These are phyloP conservation scores for Lagenidium sp. DNA, from an alignment of 352 stramenopile genomes.

Conservation along the genomic window DNA sequence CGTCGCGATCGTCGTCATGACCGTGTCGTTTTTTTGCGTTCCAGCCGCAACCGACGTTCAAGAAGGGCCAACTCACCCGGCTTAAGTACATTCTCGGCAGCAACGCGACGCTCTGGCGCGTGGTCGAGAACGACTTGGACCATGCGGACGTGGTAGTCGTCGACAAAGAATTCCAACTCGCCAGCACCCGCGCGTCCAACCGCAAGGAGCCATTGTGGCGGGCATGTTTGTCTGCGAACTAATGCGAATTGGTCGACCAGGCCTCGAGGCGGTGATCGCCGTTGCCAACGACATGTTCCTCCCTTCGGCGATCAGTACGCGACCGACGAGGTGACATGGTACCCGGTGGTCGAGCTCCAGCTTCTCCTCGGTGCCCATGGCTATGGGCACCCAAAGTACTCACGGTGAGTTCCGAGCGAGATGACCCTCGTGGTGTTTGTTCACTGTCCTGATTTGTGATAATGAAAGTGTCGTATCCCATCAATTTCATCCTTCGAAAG, in stretches of 20 bases:
- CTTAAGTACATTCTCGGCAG: slow-evolving; percentile 65
- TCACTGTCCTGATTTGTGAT: too few relatives aligned
- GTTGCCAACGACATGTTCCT: slow-evolving; percentile 58
- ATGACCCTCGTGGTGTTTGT: too few relatives aligned
- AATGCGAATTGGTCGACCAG: too few relatives aligned
- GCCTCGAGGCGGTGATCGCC: slow-evolving; percentile 45
- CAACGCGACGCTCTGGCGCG: slow-evolving; percentile 58
- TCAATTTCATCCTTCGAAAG: too few relatives aligned
- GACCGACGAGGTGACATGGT: slow-evolving; percentile 37
- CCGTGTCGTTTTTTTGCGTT: slow-evolving; percentile 60
- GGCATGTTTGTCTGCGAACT: too few relatives aligned
- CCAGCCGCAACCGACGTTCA: slow-evolving; percentile 49
- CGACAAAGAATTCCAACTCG: slow-evolving; percentile 26
- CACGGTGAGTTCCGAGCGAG: too few relatives aligned
- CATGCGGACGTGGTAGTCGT: slow-evolving; percentile 60
- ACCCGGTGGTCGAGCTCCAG: slow-evolving; percentile 59
- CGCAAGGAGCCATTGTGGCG: too few relatives aligned
- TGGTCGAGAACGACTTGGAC: slow-evolving; percentile 44
- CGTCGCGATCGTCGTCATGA: slow-evolving; percentile 62
- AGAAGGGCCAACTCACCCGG: slow-evolving; percentile 71
- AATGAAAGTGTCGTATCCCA: too few relatives aligned
- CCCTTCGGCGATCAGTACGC: slow-evolving; percentile 40
- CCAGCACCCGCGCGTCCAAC: too few relatives aligned
- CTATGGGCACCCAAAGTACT: slow-evolving; percentile 53
- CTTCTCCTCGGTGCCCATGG: slow-evolving; percentile 57